Base-by-base conservation (phyloP, 2,329 filamentous ascomycete species). In the Xylaria sp. region DNA sequence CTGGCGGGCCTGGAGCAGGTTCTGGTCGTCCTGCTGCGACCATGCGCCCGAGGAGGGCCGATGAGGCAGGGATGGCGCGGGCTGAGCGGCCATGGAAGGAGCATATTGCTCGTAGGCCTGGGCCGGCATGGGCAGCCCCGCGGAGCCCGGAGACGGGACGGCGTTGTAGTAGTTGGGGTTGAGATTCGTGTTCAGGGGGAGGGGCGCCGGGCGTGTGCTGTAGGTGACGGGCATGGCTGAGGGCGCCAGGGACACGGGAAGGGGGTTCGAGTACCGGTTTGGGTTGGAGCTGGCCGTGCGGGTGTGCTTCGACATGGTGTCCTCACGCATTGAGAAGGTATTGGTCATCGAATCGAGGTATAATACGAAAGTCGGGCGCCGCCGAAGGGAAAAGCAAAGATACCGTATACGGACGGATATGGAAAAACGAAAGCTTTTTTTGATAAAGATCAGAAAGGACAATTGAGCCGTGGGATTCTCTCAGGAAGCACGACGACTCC, bases 11-110 rank as follows among this genome's bases (percentile, higher is more conserved):
- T 79, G 76, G 63, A 93, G 79, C 49, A 96, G 82, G 44, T 84
- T 84, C 67, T 88, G 82, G 73, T 96, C 91, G 66, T 94, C 90
- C 52, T 84, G 80, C 1, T 82, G 77, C 37, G 83, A 87, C 91
- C 91, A 96, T 0, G 86, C 85, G 7, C 83, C 83, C 0, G 83
- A 85, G 39, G 83, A 84, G 23, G 83, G 77, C 52, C 84, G 81
- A 65, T 81, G 76, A 42, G 77, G 78, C 59, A 73, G 59, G 4
- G 62, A 63, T 64, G 69, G 75, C 5, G 69, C 35, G 1, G 48
- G 73, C 54, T 73, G 74, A 52, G 68, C 62, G 39, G 72, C 65
- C n/a, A 74, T 68, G 30, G 72, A 66, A n/a, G 67, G 66, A 44
- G 73, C 65, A 60, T 79, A 79, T 7, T 72, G 65, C 16, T 79